Conservation (phyloP, 2,329 filamentous ascomycete species). For the Juglanconis sp. region DNA sequence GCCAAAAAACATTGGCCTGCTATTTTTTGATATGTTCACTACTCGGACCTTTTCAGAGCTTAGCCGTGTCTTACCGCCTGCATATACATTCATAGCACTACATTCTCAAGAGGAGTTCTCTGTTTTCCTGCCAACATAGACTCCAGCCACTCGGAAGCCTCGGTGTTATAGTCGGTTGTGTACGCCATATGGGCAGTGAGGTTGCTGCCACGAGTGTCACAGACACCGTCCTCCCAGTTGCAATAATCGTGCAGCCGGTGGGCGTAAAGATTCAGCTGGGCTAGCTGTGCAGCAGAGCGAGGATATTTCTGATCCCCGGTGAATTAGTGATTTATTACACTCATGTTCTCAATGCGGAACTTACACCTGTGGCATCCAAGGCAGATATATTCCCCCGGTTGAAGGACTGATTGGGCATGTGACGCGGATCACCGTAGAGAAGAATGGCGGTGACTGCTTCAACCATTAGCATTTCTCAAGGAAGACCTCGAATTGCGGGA, state of each 20-base stretch:
- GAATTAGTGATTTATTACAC: neutral
- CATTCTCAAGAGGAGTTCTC: too few relatives aligned
- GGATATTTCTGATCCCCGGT: neutral
- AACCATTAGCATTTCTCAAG: too few relatives aligned
- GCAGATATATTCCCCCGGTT: neutral
- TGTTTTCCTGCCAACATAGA: too few relatives aligned
- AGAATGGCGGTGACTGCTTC: neutral
- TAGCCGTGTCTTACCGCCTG: too few relatives aligned
- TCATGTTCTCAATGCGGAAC: neutral
- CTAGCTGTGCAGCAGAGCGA: neutral
- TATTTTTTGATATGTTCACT: too few relatives aligned
- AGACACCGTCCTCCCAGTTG: slow-evolving; percentile 4
- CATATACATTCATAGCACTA: too few relatives aligned
- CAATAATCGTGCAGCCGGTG: neutral
- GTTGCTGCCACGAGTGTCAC: neutral
- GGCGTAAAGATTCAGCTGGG: neutral
- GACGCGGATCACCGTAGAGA: slow-evolving; percentile 5
- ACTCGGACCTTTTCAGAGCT: too few relatives aligned
- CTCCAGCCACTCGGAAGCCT: neutral
- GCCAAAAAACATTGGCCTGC: too few relatives aligned
- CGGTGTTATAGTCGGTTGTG: neutral
- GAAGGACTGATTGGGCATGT: slow-evolving; percentile 1
- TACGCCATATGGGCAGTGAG: slow-evolving; percentile 3
- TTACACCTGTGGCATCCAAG: slow-evolving; percentile 3
- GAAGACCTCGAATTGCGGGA: neutral